A percentile compares a stretch with the other conserved stretches of the same genome.
These are phyloP conservation scores for Penicillium malachiteum DNA, from an alignment of 495 filamentous ascomycete species.

Conservation along the genomic window DNA sequence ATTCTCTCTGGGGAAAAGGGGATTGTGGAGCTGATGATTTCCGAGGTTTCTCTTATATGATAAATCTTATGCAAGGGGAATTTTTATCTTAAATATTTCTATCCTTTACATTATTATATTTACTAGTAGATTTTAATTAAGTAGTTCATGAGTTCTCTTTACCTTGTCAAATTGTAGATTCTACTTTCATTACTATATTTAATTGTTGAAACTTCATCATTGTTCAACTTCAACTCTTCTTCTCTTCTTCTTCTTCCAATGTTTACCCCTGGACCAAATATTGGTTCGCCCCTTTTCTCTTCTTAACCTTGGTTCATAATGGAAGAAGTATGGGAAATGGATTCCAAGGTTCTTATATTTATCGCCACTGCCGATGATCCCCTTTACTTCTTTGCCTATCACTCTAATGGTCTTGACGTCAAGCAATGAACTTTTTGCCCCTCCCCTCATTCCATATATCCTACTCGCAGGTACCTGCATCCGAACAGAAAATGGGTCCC, in stretches of 20 bases:
- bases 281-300: not conserved
- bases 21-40: not conserved
- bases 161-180: not conserved
- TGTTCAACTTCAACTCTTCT: not conserved
- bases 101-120: too few species aligned
- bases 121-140: too few species aligned
- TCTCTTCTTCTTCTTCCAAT: not conserved
- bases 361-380: too few species aligned
- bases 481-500: not conserved
- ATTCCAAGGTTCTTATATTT: not conserved
- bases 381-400: too few species aligned
- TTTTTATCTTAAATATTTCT: not conserved
- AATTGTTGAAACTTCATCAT: not conserved
- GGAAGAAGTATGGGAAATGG: not conserved
- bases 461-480: conserved; percentile 19
- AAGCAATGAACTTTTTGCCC: not conserved
- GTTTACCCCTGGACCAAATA: not conserved
- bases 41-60: not conserved
- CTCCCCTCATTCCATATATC: not conserved
- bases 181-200: not conserved
- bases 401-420: too few species aligned
- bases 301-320: not conserved
- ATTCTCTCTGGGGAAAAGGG: not conserved
- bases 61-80: conserved; percentile 20
- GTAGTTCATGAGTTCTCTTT: not conserved